Evolutionary conservation across 1,284 basidiomycete genomes (phyloP), one percentile per base, ranked within the genome.

Genomic region (Heterobasidion annosum): DNA sequence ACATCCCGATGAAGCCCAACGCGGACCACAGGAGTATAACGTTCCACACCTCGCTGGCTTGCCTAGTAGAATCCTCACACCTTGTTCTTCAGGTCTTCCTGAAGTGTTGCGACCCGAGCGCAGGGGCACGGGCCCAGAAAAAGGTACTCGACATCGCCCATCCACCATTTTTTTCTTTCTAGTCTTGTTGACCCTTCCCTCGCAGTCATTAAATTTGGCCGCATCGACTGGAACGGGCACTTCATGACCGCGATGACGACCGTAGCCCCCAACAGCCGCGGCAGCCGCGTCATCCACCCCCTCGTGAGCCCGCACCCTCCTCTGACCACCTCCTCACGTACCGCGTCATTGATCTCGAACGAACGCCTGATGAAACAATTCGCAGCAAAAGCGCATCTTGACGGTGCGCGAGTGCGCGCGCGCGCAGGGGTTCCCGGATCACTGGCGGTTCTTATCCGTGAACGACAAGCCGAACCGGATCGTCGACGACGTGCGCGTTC

Each of bases 361-460:
- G 25, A 25, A 25, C 25, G 25, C 25, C 25, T 25, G 25, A 25
- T 35, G 35, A 33, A 13, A 3, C 5, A 15, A 8, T 33, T n/a
- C 13, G 33, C 49, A 88, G 81, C 83, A 87, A 81, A 81, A 79
- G 59, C 76, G 85, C 7, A 75, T 84, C 33, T 62, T 85, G 35
- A 83, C 73, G 4, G 73, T 86, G 13, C 73, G 80, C 25, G 86
- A 89, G 62, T 76, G 73, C 51, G 85, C 86, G 12, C 74, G 85
- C 34, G 78, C 82, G 0, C 85, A 88, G 67, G 85, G 85, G 0
- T 88, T 89, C 59, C 85, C 85, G 0, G 85, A 88, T 59, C 48
- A 69, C 37, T 87, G 84, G 57, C 57, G 73, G 35, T 86, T 89
- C 58, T 56, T 74, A 37, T 83, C 83, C 0, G 66, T 62, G 5